Evolutionary conservation across 805 yeast species (phyloP), one percentile per base, ranked within the genome.

Genomic region (Yarrowia sp.): DNA sequence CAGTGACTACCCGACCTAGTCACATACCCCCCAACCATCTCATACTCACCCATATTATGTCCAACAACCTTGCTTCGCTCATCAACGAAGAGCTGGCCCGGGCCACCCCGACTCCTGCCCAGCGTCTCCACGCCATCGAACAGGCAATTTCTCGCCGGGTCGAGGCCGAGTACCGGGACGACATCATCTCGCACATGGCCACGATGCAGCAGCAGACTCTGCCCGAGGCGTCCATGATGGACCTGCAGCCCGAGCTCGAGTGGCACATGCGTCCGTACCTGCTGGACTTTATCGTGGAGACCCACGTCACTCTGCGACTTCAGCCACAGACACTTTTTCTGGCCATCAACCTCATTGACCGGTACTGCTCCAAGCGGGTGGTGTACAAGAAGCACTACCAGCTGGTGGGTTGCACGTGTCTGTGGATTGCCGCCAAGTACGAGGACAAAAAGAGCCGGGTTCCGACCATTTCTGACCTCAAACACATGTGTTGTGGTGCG

Each of bases 401-500:
- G 75, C 81, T 93, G 63, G 93, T 93, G 11, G 91, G 96, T 33
- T 89, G 96, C 67, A 90, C 97, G 4, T 90, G 97, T 67, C 78
- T 93, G 36, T 93, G 98, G 98, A 82, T 93, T 33, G 90, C 97
- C 2, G 87, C 97, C 26, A 93, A 93, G 74, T 81, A 86, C n/a
- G 83, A 83, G 71, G 90, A 90, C 66, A 86, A 86, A 72, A 82
- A 95, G 72, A 84, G 85, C 66, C 80, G 90, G 70, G 83, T 89
- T 56, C 96, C 96, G 49, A 82, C 90, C 68, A 80, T 89, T 62
- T 78, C 82, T 33, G 96, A 90, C 71, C 80, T 90, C 65, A 85
- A 88, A 65, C 84, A 82, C 70, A 79, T 89, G 68, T 89, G 96
- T 77, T 89, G 90, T 52, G 81, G 81, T 65, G 81, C 81, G 11